Percentiles rank a stretch among this genome's conserved stretches.
Evolutionary conservation across 2,329 filamentous ascomycete species (phyloP).

Genomic region (Botryotinia convoluta): DNA sequence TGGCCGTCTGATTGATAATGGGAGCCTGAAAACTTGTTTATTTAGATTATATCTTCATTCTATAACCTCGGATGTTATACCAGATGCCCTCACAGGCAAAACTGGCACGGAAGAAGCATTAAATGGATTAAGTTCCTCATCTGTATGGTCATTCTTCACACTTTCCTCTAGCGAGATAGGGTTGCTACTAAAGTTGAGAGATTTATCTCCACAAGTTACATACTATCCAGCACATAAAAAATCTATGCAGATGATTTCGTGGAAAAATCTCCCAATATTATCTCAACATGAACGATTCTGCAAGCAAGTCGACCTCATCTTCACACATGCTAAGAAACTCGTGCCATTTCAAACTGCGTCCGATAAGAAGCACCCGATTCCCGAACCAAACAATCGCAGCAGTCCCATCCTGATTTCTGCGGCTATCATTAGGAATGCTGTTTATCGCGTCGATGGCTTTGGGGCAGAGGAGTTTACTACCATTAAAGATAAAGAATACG

Average conservation of each 20-base stretch:
- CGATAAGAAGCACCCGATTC: not conserved
- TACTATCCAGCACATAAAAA: constrained; percentile 46
- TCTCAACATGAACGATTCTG: constrained; percentile 48
- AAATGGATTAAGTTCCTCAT: constrained; percentile 47
- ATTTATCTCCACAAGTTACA: constrained; percentile 43
- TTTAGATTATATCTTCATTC: constrained; percentile 53
- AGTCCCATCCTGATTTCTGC: constrained; percentile 25
- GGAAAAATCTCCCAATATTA: constrained; percentile 43
- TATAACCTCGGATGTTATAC: constrained; percentile 50
- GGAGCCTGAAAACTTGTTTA: constrained; percentile 51
- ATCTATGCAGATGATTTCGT: constrained; percentile 49
- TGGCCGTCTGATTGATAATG: constrained; percentile 50
- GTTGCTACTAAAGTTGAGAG: constrained; percentile 42
- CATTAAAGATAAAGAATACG: constrained; percentile 38
- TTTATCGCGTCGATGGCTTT: constrained; percentile 39
- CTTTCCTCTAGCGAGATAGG: constrained; percentile 41
- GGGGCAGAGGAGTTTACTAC: constrained; percentile 41
- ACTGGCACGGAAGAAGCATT: constrained; percentile 40
- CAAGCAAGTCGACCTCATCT: constrained; percentile 39
- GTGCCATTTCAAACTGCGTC: constrained; percentile 36
- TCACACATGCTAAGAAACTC: constrained; percentile 37
- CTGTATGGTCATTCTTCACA: constrained; percentile 47
- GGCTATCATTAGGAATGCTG: constrained; percentile 37
- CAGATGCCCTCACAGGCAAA: constrained; percentile 26
- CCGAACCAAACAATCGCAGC: not conserved